Evolutionary conservation across 139 green algal genomes (phyloP), one percentile per base, ranked within the genome.

Genomic region (Cymbomonas tetramitiformis): DNA sequence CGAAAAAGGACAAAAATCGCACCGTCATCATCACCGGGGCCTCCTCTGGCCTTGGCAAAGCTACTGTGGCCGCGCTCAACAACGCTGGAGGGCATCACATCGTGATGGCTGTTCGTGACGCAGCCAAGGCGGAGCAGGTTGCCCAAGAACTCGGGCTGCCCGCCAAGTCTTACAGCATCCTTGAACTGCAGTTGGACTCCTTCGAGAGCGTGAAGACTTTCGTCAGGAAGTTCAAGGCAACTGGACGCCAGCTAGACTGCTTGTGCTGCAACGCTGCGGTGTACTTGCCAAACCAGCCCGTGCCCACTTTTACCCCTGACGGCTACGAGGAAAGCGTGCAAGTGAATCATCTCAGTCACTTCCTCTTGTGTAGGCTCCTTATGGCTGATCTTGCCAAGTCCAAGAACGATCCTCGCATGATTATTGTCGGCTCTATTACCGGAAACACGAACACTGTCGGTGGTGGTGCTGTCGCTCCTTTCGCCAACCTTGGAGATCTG

Each of bases 401-500:
- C 5, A 63, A 76, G 55, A 66, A 80, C 69, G 30, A 54, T 26
- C 38, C 51, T 40, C 62, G 79, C 58, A 64, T 83, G 50, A 68
- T 94, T 68, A 95, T 95, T 39, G 84, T 95, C 21, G 86, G 86
- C 33, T 93, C 82, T 55, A 87, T 96, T 73, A 96, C 88, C 18
- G 87, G 85, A 60, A 95, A 96, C 84, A 90, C 79, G 54, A 96
- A 94, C 81, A 94, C 87, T 2, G 62, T 96, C 56, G 87, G 63
- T 9, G 71, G 68, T 75, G 1, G 84, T 84, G 65, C 93, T 58
- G 79, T 96, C 28, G 85, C 85, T 0, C 87, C 87, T 60, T 83
- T 87, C 66, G 88, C 88, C 6, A 79, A 93, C 74, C 69, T 96
- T 58, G 88, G 88, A 24, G 77, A 93, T 66, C 70, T 95, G 38